Evolutionary conservation across 352 stramenopile species (phyloP).

Genomic region (Pilasporangium apinafurcum): DNA sequence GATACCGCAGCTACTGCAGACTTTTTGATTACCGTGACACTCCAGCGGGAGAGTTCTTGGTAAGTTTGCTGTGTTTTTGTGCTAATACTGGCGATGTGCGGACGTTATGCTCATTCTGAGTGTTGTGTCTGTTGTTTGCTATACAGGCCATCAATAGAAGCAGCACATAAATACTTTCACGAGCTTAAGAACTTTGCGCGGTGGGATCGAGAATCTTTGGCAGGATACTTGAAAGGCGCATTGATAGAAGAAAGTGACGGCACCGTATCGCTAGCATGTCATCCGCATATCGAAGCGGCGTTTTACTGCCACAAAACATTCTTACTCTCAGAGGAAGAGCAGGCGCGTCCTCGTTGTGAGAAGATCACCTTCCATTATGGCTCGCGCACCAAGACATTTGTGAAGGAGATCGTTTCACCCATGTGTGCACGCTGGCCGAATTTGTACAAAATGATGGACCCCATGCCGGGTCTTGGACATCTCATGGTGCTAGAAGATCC

Average conservation of each 20-base stretch:
- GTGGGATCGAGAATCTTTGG: neutral
- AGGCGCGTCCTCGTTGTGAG: constrained; percentile 4
- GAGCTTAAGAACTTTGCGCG: neutral
- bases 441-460: neutral
- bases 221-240: neutral
- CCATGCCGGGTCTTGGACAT: neutral
- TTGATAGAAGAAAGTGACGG: neutral
- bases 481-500: constrained; percentile 1
- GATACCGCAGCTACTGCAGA: neutral
- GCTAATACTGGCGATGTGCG: no score
- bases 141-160: neutral
- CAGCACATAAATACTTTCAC: neutral
- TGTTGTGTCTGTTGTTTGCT: neutral
- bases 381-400: neutral
- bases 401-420: neutral
- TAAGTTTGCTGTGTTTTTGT: no score
- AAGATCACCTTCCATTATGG: constrained; percentile 1
- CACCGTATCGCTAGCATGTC: constrained; percentile 7
- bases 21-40: neutral
- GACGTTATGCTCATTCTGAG: neutral
- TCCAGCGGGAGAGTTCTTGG: constrained; percentile 1
- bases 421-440: neutral
- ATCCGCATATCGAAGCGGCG: constrained; percentile 27
- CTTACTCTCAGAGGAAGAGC: constrained; percentile 13
- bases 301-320: constrained; percentile 17